Evolutionary conservation across 208 protist genomes (phyloP).

Genomic region (Trypanosoma brucei): DNA sequence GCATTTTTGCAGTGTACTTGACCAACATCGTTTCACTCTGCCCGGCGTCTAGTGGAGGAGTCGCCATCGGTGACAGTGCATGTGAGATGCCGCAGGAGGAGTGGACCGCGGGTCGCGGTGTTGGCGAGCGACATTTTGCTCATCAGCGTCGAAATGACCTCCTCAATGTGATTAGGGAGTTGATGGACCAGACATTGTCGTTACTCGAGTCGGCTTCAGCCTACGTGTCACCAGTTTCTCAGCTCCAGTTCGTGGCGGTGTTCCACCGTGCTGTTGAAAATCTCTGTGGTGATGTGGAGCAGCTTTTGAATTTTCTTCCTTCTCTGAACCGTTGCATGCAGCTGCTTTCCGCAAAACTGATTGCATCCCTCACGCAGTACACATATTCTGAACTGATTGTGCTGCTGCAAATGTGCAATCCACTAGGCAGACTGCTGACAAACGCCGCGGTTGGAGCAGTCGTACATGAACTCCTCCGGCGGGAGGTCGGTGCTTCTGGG

Average conservation of each 20-base stretch:
- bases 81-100: background rate
- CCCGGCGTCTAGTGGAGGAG: background rate
- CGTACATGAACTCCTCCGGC: slow-evolving; percentile 55
- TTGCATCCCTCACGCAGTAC: slow-evolving; percentile 35
- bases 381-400: slow-evolving; percentile 45
- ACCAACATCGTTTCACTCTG: slow-evolving; percentile 37
- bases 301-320: slow-evolving; percentile 32
- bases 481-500: slow-evolving; percentile 26
- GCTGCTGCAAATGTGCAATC: slow-evolving; percentile 55
- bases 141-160: slow-evolving; percentile 37
- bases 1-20: slow-evolving; percentile 68
- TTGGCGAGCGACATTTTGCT: slow-evolving; percentile 16
- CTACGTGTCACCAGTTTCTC: slow-evolving; percentile 49
- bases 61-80: background rate
- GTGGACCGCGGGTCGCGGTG: too few species aligned
- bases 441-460: slow-evolving; percentile 60
- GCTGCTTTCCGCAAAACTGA: slow-evolving; percentile 48
- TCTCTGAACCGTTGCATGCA: slow-evolving; percentile 31
- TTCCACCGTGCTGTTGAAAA: slow-evolving; percentile 30
- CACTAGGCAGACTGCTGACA: slow-evolving; percentile 47
- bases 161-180: slow-evolving; percentile 39
- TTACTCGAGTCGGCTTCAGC: slow-evolving; percentile 51
- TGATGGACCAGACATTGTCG: slow-evolving; percentile 55
- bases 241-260: slow-evolving; percentile 57
- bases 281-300: slow-evolving; percentile 7